Evolutionary conservation across 495 filamentous ascomycete genomes (phyloP).

Genomic region (Aspergillus ostianus): DNA sequence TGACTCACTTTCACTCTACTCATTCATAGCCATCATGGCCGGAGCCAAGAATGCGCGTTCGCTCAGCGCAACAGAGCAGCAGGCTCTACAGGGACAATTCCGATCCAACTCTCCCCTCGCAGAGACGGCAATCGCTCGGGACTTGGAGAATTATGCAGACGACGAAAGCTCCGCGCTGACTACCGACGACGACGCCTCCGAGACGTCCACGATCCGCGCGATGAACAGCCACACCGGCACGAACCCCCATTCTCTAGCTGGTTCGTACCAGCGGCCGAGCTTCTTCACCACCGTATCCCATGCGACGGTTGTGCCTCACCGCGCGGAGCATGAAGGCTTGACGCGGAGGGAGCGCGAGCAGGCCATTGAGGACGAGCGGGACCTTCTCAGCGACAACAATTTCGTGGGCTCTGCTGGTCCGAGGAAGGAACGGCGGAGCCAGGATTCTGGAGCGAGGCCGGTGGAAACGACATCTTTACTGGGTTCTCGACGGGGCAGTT

Average conservation of each 20-base stretch:
- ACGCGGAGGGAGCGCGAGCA: conserved; percentile 61
- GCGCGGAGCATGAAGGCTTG: conserved; percentile 48
- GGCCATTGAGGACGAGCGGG: conserved; percentile 69
- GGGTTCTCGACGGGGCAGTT: conserved; percentile 10
- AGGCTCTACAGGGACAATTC: conserved; percentile 39
- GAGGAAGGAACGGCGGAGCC: conserved; percentile 7
- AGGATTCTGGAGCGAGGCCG: neutral
- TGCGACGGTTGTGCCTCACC: conserved; percentile 44
- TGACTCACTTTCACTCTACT: neutral
- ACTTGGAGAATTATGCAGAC: conserved; percentile 59
- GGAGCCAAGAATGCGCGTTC: conserved; percentile 16
- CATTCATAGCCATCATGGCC: conserved; percentile 18
- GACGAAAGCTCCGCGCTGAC: conserved; percentile 40
- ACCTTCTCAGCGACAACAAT: conserved; percentile 74
- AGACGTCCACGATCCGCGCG: conserved; percentile 47
- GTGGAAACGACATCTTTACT: conserved; percentile 55
- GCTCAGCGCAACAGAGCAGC: conserved; percentile 19
- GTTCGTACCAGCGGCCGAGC: conserved; percentile 66
- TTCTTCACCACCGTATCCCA: conserved; percentile 61
- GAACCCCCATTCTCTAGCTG: conserved; percentile 56
- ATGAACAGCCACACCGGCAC: conserved; percentile 35
- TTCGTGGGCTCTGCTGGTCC: conserved; percentile 43
- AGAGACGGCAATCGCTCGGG: conserved; percentile 65
- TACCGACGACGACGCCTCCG: conserved; percentile 46
- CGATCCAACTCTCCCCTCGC: conserved; percentile 63